Base-by-base conservation (phyloP, 2,329 filamentous ascomycete species). In the Colletotrichum agaves region DNA sequence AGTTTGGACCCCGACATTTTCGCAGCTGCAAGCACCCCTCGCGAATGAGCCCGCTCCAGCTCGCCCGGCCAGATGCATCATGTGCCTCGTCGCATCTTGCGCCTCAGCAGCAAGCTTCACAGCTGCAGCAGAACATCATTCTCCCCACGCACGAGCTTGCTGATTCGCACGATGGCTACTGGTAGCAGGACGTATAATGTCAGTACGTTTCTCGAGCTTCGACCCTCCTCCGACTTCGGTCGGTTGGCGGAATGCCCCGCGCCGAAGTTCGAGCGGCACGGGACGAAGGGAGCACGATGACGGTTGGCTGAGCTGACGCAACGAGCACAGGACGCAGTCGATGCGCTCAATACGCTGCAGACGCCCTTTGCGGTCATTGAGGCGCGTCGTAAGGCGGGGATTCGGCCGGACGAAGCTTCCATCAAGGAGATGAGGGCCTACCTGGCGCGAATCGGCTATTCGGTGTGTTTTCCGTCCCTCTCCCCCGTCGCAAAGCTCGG, bases 281-380 rank as follows among this genome's bases (percentile, higher is more conserved):
- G 23, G 5, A 27, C 21, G 19, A 23, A 17, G 13, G 12, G 43
- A 3, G 31, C 2, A 31, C 15, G n/a, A 7, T 19, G 17, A 1
- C 23, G 4, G 11, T 3, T 19, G 12, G 8, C 4, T 1, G 23
- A 13, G 17, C 46, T 59, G 41, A 55, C n/a, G 7, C 13, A 10
- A 10, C n/a, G 23, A n/a, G 4, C n/a, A 12, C 72, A 97, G 93
- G 93, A 96, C 77, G 96, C 95, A 53, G 90, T 98, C 70, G 84
- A 89, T 72, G 89, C 92, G 43, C 87, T 98, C 75, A 98, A 98
- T 79, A 91, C 93, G 49, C 88, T 98, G 57, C 96, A 99, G 79
- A 93, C 92, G 46, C 97, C 97, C 59, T 95, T 91, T 76, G 88
- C 91, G 55, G 87, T 93, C 58, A 87, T 98, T 17, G 90, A 97